Conservation (phyloP, 768 basidiomycete genomes). For the Rubroboletus satanas region DNA sequence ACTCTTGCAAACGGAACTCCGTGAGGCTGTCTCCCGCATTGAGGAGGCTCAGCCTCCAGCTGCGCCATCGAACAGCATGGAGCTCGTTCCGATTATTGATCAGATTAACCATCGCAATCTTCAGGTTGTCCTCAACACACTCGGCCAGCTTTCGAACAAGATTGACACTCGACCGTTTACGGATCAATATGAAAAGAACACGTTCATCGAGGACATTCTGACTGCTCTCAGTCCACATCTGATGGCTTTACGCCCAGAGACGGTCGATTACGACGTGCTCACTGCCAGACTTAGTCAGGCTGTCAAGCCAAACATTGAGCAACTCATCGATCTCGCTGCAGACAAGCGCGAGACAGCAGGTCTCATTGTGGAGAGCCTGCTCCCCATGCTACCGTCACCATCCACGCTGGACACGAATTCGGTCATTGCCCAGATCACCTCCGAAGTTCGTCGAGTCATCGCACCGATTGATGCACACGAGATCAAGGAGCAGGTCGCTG, state of each 20-base stretch:
- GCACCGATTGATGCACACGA: slow-evolving; percentile 79
- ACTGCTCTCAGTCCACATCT: slow-evolving; percentile 57
- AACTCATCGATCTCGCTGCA: slow-evolving; percentile 83
- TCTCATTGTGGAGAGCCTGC: slow-evolving; percentile 69
- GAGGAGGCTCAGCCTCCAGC: slow-evolving; percentile 25
- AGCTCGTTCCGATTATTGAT: slow-evolving; percentile 49
- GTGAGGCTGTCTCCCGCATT: slow-evolving; percentile 44
- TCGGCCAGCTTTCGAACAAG: slow-evolving; percentile 43
- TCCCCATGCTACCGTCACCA: slow-evolving; percentile 57
- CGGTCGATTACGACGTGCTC: slow-evolving; percentile 74
- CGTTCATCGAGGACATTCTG: slow-evolving; percentile 59
- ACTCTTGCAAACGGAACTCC: slow-evolving; percentile 58
- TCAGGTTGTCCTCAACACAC: slow-evolving; percentile 56
- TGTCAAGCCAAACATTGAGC: slow-evolving; percentile 84
- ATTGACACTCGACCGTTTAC: slow-evolving; percentile 33
- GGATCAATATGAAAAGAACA: slow-evolving; percentile 49
- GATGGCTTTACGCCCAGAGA: slow-evolving; percentile 55
- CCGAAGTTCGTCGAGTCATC: slow-evolving; percentile 68
- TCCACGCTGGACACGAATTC: slow-evolving; percentile 48
- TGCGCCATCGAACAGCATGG: slow-evolving; percentile 20
- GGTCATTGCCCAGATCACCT: slow-evolving; percentile 55
- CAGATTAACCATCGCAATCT: slow-evolving; percentile 55
- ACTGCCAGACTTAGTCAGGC: slow-evolving; percentile 76
- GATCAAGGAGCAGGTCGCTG: slow-evolving; percentile 86
- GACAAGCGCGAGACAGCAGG: slow-evolving; percentile 86